phyloP scores from a whole-genome alignment of 208 protist genomes.

The Leptomonas pyrrhocoris region DNA sequence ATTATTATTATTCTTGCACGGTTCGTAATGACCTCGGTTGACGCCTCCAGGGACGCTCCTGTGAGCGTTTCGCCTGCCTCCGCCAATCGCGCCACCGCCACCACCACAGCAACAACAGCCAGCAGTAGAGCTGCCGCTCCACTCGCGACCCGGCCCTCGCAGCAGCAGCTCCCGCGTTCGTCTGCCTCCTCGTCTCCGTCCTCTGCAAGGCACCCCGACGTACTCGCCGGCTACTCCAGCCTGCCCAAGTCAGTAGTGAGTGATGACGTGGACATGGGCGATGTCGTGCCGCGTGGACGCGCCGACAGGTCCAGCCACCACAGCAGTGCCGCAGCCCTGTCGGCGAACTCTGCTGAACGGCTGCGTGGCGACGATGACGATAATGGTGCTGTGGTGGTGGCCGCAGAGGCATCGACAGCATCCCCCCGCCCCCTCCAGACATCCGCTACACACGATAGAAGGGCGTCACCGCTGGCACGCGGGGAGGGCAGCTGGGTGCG shows the following conservation, averaged over 20 bases:
- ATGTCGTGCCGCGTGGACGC: neutral
- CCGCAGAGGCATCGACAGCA: no score
- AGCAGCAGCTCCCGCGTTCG: neutral
- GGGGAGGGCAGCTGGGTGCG: neutral
- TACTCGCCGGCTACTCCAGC: neutral
- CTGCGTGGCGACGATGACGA: no score
- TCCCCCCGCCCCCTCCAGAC: no score
- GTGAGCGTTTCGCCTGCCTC: no score
- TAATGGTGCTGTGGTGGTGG: no score
- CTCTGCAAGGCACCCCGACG: neutral
- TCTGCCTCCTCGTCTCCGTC: neutral
- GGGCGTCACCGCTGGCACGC: no score
- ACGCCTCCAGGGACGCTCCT: conserved; percentile 6
- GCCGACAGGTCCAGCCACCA: neutral
- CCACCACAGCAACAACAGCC: neutral
- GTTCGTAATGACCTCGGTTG: conserved; percentile 2
- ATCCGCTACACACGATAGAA: no score
- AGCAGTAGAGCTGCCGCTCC: neutral
- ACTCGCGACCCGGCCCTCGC: neutral
- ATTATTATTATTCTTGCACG: neutral
- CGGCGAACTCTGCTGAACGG: no score
- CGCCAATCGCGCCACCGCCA: neutral
- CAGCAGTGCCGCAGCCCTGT: no score
- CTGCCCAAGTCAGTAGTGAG: neutral
- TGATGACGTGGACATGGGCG: neutral